Evolutionary conservation across 768 basidiomycete genomes (phyloP).

Genomic region (Suillus spraguei): DNA sequence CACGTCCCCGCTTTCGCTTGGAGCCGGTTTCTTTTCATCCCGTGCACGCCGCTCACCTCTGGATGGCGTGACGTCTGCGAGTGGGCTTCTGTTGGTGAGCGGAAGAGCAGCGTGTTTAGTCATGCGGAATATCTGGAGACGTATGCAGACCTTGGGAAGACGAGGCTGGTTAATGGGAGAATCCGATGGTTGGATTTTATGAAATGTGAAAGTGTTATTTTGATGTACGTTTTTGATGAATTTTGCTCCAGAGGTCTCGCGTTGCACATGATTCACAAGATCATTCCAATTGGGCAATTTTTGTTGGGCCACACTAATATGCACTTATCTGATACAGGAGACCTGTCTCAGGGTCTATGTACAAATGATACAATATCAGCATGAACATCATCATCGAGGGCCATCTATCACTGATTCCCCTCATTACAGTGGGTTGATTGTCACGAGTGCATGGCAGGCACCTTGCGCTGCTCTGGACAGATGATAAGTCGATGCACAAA

Average conservation of each 20-base stretch:
- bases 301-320: background rate
- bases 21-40: slow-evolving; percentile 70
- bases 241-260: background rate
- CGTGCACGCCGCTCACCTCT: slow-evolving; percentile 55
- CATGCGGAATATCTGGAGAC: slow-evolving; percentile 89
- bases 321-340: background rate
- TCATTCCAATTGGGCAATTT: background rate
- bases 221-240: slow-evolving; percentile 33
- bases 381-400: background rate
- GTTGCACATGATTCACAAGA: background rate
- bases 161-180: slow-evolving; percentile 81
- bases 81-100: slow-evolving; percentile 78
- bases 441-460: background rate
- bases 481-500: background rate
- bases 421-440: background rate
- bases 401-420: background rate
- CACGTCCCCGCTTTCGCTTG: slow-evolving; percentile 53
- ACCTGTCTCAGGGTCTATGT: background rate
- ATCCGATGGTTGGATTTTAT: slow-evolving; percentile 88
- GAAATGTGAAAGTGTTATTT: slow-evolving; percentile 94
- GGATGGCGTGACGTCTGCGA: slow-evolving; percentile 73
- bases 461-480: background rate
- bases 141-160: slow-evolving; percentile 76
- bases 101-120: slow-evolving; percentile 80
- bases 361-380: background rate